Evolutionary conservation across 768 basidiomycete species (phyloP), one percentile per base, ranked within the genome.

Genomic region (Boletus tylopilopsis): DNA sequence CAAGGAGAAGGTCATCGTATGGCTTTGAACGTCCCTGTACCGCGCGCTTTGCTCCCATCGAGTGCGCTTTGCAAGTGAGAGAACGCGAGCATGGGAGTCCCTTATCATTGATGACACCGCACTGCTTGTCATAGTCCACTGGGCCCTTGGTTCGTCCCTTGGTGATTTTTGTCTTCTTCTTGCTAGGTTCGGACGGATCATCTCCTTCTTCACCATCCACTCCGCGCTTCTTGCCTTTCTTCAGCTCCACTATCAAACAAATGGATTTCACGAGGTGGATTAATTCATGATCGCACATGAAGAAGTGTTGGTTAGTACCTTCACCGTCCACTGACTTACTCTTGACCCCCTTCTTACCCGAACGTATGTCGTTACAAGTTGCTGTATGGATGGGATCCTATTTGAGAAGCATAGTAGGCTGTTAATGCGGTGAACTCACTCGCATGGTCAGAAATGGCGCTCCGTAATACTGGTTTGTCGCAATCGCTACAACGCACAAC

Each of bases 71-170:
- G 75, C 95, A 99, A 0, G 95, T 97, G 32, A 99, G 78, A 7
- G 93, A 93, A 23, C 95, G 89, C 12, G 93, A 92, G 64, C 95
- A 99, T 0, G 91, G 93, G 7, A 92, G 72, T 37, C 79, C 79
- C 68, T 96, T 96, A 71, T 95, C 94, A 71, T 95, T 97, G 66
- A 96, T 95, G 32, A 98, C 95, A 43, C 95, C 94, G 60, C 95
- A 98, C 56, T 96, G 94, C 48, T 80, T 84, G 72, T 96, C 91
- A 55, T 84, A 82, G 69, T 97, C 87, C 42, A 95, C 82, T 4
- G 94, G 93, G 2, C 90, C 90, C 60, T 90, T 90, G 52, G 79
- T 70, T 38, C 89, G 82, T 16, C 87, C 85, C 66, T 90, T 90
- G 18, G 82, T 88, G 43, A 87, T 75, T 66, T 89, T 87, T 25